Percentiles rank a stretch among this genome's conserved stretches.
Conservation (phyloP, 2,329 filamentous ascomycete genomes). For the Colletotrichum chrysophilum region DNA sequence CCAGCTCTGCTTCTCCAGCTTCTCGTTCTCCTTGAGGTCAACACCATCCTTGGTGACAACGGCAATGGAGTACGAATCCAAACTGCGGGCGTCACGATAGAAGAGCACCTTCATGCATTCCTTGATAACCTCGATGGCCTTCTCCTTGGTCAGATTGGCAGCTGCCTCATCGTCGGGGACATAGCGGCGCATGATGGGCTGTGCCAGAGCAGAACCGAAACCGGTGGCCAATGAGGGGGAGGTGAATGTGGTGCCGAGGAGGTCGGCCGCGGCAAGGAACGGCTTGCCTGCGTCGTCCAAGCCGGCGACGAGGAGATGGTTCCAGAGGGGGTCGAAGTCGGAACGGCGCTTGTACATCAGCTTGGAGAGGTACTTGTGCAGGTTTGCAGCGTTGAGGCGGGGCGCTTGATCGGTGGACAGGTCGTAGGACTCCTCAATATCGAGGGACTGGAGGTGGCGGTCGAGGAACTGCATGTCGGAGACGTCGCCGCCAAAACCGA, state of each 20-base stretch:
- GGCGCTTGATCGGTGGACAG: conserved; percentile 44
- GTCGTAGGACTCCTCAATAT: conserved; percentile 87
- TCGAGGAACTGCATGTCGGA: conserved; percentile 99
- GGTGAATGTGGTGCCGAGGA: conserved; percentile 91
- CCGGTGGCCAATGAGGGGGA: conserved; percentile 90
- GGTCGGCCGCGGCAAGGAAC: conserved; percentile 90
- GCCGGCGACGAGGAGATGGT: conserved; percentile 89
- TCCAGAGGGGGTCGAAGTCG: conserved; percentile 98
- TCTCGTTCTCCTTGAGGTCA: conserved; percentile 81
- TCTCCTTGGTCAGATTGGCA: conserved; percentile 73
- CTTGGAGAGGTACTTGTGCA: conserved; percentile 96
- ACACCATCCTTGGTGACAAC: conserved; percentile 90
- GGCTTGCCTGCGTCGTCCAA: conserved; percentile 80
- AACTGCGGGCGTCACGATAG: conserved; percentile 92
- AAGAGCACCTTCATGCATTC: conserved; percentile 99
- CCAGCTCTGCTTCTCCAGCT: conserved; percentile 96
- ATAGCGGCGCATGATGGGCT: conserved; percentile 85
- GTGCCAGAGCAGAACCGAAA: conserved; percentile 89
- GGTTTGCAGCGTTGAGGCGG: conserved; percentile 84
- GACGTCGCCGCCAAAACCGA: conserved; percentile 96
- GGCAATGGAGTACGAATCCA: conserved; percentile 91
- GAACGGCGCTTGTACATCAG: conserved; percentile 94
- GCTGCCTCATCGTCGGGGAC: conserved; percentile 85
- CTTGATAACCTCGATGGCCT: conserved; percentile 81
- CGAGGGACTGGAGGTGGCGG: conserved; percentile 84